These are phyloP conservation scores for Yamagishiella unicocca DNA, from an alignment of 139 green algal genomes.

Conservation along the genomic window DNA sequence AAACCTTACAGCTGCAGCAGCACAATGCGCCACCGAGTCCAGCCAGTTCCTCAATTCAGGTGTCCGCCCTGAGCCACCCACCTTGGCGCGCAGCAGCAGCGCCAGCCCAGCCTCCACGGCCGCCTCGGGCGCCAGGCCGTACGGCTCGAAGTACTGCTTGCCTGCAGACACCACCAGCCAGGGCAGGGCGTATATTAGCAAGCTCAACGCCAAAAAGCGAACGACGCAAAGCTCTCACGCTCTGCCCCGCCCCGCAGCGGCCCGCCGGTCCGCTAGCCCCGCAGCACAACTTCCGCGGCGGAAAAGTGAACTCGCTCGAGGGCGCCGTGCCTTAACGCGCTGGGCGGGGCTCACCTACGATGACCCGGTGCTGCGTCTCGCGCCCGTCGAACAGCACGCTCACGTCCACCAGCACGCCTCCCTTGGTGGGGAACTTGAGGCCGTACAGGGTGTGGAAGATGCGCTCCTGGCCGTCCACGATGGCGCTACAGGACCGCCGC, in stretches of 20 bases:
- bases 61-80: no score
- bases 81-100: constrained; percentile 73
- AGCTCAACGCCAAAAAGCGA: no score
- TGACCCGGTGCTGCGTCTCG: constrained; percentile 78
- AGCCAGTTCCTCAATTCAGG: no score
- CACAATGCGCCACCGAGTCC: no score
- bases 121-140: constrained; percentile 64
- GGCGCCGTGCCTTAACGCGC: no score
- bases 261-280: no score
- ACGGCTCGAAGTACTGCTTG: constrained; percentile 77
- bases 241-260: no score
- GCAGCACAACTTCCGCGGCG: no score
- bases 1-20: no score
- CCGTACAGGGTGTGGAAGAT: constrained; percentile 49
- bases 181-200: neutral
- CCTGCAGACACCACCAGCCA: constrained; percentile 45
- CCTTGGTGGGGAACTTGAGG: constrained; percentile 79
- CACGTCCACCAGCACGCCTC: constrained; percentile 87
- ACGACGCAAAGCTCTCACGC: no score
- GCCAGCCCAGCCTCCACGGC: constrained; percentile 72
- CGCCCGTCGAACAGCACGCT: constrained; percentile 73
- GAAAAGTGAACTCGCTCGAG: no score
- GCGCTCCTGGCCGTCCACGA: constrained; percentile 64
- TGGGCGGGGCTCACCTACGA: constrained; percentile 76
- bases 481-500: constrained; percentile 26